Base-by-base conservation (phyloP, 306 rosid species). In the Luffa acutangula region DNA sequence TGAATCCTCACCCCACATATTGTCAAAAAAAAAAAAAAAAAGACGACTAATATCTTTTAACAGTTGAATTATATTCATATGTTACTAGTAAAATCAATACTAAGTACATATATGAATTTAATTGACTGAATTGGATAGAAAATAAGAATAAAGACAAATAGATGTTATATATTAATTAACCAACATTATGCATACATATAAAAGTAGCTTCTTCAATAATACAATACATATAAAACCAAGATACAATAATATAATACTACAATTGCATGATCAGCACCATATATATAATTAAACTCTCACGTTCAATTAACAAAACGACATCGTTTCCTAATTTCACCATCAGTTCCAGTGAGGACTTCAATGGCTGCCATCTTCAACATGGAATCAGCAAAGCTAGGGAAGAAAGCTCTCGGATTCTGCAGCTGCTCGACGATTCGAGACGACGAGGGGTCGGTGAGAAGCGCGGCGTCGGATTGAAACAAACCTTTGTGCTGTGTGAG, bases 301-400 rank as follows among this genome's bases (percentile, higher is more conserved):
- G 31, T 25, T 25, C 31, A 25, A 25, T 93, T 93, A n/a, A 91
- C 88, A 25, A 77, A 64, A 9, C 86, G 80, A 73, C 98, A 93
- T 31, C 77, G 82, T 15, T 41, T 83, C 71, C 95, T 83, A 25
- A 93, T 88, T 79, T 93, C 85, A 18, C 90, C 97, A 2, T 62
- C 62, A 2, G 63, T 13, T 63, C 72, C 84, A 1, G 91, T 78
- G 31, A 79, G 88, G 63, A 86, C 82, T 21, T 60, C 81, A 81
- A 91, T 80, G 70, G 80, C 86, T 13, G 89, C 90, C 92, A 91
- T 79, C 77, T 87, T 93, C 63, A 82, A 59, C 92, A 91, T 90
- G 6, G 95, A 90, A 6, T n/a, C 36, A 0, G 81, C 86, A 41
- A 91, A 93, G 62, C 77, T 78, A 0, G 18, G 37, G 71, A 78